Conservation (phyloP, 2,329 filamentous ascomycete genomes). For the Scorias spongiosa region DNA sequence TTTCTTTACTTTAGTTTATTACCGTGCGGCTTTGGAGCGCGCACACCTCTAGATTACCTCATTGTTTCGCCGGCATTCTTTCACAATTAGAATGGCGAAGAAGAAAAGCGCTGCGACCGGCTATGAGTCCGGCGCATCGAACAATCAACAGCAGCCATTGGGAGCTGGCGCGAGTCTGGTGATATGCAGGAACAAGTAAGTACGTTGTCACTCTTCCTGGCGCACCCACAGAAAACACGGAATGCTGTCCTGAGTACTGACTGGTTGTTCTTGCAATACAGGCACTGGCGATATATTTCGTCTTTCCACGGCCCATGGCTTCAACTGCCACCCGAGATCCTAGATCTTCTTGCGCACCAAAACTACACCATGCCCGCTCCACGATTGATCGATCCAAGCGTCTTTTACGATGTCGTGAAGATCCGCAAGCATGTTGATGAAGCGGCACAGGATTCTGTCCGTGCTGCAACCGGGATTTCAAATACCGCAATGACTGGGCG, state of each 20-base stretch:
- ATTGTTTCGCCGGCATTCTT: too few species aligned
- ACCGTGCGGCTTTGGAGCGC: too few species aligned
- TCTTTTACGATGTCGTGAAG: conserved; percentile 74
- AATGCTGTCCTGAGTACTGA: too few species aligned
- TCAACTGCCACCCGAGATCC: conserved; percentile 60
- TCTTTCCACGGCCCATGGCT: conserved; percentile 75
- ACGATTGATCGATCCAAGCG: conserved; percentile 60
- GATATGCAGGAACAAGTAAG: conserved; percentile 55
- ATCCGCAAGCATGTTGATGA: conserved; percentile 68
- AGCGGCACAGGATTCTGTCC: conserved; percentile 60
- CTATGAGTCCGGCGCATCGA: neutral
- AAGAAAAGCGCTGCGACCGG: neutral
- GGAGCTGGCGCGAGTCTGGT: conserved; percentile 30
- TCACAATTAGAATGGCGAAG: neutral
- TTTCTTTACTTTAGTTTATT: too few species aligned
- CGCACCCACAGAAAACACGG: neutral
- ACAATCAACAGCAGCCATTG: neutral
- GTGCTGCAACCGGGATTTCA: conserved; percentile 58
- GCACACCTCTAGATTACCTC: too few species aligned
- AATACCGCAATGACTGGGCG: conserved; percentile 46
- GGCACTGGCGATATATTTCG: conserved; percentile 75
- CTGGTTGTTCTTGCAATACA: conserved; percentile 20
- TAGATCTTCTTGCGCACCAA: conserved; percentile 62
- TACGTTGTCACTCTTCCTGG: conserved; percentile 14
- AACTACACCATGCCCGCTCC: conserved; percentile 67